phyloP scores from a whole-genome alignment of 2,329 filamentous ascomycete genomes.

The Clarireedia hainanense region DNA sequence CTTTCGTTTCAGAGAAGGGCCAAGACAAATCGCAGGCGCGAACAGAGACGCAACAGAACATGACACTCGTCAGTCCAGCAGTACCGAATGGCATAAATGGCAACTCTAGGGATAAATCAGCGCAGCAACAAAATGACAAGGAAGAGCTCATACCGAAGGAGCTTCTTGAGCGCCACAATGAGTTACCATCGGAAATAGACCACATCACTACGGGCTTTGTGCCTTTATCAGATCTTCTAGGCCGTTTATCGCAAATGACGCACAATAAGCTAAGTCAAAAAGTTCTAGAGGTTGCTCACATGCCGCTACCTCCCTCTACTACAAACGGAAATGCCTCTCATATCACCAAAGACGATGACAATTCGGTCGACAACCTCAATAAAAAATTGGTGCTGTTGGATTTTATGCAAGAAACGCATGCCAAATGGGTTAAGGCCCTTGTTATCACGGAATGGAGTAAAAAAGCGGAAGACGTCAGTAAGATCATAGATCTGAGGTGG shows the following conservation, averaged over 20 bases:
- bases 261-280: slow-evolving; percentile 70
- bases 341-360: slow-evolving; percentile 41
- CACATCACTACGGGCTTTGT: slow-evolving; percentile 74
- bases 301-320: slow-evolving; percentile 48
- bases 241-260: slow-evolving; percentile 73
- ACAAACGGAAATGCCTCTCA: slow-evolving; percentile 44
- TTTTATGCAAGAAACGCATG: slow-evolving; percentile 72
- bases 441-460: slow-evolving; percentile 88
- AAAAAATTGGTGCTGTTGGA: slow-evolving; percentile 72
- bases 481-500: slow-evolving; percentile 76
- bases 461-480: slow-evolving; percentile 70
- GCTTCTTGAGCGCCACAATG: slow-evolving; percentile 40
- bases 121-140: slow-evolving; percentile 15
- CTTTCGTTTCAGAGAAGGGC: slow-evolving; percentile 30
- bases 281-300: slow-evolving; percentile 61
- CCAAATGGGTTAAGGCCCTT: slow-evolving; percentile 86
- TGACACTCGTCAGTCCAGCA: slow-evolving; percentile 23
- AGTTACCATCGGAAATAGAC: slow-evolving; percentile 52
- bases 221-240: slow-evolving; percentile 65
- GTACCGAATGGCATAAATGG: slow-evolving; percentile 25
- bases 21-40: slow-evolving; percentile 26
- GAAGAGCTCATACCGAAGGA: slow-evolving; percentile 19
- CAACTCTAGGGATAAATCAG: slow-evolving; percentile 10
- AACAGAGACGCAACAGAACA: slow-evolving; percentile 23
- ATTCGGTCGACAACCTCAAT: slow-evolving; percentile 55